A percentile compares a stretch with the other conserved stretches of the same genome.
phyloP scores from a whole-genome alignment of 352 stramenopile species.

The Detonula confervacea region DNA sequence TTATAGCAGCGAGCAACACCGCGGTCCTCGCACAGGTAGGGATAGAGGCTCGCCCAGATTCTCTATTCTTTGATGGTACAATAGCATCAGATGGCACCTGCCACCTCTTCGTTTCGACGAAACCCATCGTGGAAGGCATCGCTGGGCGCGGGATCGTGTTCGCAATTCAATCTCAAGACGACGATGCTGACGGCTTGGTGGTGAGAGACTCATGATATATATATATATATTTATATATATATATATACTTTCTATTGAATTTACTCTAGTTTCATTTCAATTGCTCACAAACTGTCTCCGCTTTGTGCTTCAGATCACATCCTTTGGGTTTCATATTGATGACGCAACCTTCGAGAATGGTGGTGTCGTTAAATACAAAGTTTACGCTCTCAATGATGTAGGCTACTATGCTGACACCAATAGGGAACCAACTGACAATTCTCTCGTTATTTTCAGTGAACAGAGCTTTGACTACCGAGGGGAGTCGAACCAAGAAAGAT shows the following conservation, averaged over 20 bases:
- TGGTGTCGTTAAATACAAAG: conserved; percentile 21
- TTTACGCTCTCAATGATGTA: conserved; percentile 29
- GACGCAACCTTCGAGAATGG: neutral
- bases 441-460: neutral
- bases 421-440: neutral
- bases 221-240: neutral
- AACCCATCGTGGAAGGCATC: neutral
- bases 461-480: conserved; percentile 37
- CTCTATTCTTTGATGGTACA: neutral
- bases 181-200: conserved; percentile 4
- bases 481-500: conserved; percentile 3
- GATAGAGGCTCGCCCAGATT: neutral
- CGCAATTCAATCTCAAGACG: conserved; percentile 6
- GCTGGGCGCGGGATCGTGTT: conserved; percentile 24
- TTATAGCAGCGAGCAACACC: neutral
- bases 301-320: conserved; percentile 24
- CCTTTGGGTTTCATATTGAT: conserved; percentile 37
- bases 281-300: neutral
- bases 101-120: conserved; percentile 13
- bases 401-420: conserved; percentile 39
- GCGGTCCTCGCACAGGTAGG: neutral
- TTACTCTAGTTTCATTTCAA: neutral
- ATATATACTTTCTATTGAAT: neutral
- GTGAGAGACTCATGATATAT: no score
- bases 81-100: conserved; percentile 19